Base-by-base conservation (phyloP, 192 early-diverging fungal genomes). In the Coemansia sp. region DNA sequence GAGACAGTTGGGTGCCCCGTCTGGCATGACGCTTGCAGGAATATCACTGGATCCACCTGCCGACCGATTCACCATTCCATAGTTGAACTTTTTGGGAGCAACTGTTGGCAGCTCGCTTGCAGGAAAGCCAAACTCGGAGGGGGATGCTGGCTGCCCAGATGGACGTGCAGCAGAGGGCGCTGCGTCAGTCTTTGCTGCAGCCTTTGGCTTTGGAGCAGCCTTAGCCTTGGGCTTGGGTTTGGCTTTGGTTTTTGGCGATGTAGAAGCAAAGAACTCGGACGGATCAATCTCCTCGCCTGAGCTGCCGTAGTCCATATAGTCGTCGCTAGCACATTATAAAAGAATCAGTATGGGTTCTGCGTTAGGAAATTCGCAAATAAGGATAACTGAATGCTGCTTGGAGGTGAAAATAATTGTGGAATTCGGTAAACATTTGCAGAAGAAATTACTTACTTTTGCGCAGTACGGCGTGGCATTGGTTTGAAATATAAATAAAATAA, bases 1-100 rank as follows among this genome's bases (percentile, higher is more conserved):
- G 8, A 70, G 77, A 38, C 92, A 94, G 54, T 85, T 85, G 18
- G 82, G 81, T n/a, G 71, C 82, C 17, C 92, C 91, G 38, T 81
- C 76, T 5, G 92, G 91, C 12, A 89, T 77, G 34, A 83, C 74
- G 53, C 87, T 89, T 4, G 83, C 14, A 87, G 89, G 0, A 82
- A 83, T 13, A 82, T 75, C 21, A 57, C 52, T 34, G 9, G 24
- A 62, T 1, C 88, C 69, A 27, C 48, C 57, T 24, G 40, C 53
- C 37, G 41, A 55, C 14, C 42, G 39, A 18, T 69, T 56, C 9
- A 47, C 27, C 30, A 46, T 48, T 2, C 64, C 57, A 24, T 56
- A 71, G 47, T 22, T 67, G 34, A 78, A 64, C 43, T 58, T 47
- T 19, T 61, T 71, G 7, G 61, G 61, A 2, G 57, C 58, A 30